These are phyloP conservation scores for Plectosphaerella sp. DNA, from an alignment of 2,329 filamentous ascomycete species.

Conservation along the genomic window DNA sequence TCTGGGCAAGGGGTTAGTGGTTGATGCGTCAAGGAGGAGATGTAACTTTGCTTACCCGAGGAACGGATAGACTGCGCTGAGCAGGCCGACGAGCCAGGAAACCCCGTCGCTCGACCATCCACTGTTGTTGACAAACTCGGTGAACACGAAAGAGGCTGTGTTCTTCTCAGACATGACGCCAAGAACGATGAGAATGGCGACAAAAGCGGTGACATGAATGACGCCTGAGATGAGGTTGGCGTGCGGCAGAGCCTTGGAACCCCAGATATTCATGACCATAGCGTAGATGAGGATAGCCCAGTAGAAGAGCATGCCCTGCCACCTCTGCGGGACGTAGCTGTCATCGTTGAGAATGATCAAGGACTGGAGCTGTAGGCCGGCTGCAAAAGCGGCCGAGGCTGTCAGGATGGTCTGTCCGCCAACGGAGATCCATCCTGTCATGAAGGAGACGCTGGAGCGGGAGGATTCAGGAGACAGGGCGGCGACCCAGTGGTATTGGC, in stretches of 20 bases:
- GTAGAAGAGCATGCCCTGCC: constrained; percentile 42
- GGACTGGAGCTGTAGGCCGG: constrained; percentile 36
- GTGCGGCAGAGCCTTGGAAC: constrained; percentile 27
- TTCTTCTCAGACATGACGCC: constrained; percentile 25
- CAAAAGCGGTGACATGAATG: constrained; percentile 21
- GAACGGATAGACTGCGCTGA: constrained; percentile 25
- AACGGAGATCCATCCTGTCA: constrained; percentile 39
- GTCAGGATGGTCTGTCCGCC: constrained; percentile 40
- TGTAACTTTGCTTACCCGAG: constrained; percentile 20
- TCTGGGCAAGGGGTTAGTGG: constrained; percentile 8
- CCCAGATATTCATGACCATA: constrained; percentile 35
- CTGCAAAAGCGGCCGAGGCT: constrained; percentile 42
- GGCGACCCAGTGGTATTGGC: constrained; percentile 42
- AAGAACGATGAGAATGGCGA: constrained; percentile 20
- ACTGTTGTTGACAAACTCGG: constrained; percentile 23
- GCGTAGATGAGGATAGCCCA: constrained; percentile 36
- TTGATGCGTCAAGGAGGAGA: neutral
- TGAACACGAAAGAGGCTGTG: constrained; percentile 22
- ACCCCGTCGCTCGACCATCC: constrained; percentile 25
- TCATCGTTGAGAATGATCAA: constrained; percentile 37
- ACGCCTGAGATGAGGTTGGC: constrained; percentile 24
- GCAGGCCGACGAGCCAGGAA: constrained; percentile 26
- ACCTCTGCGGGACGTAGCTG: constrained; percentile 32
- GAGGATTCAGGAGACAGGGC: constrained; percentile 27
- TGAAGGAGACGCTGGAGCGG: constrained; percentile 30